Conservation (phyloP, 2,329 filamentous ascomycete genomes). For the Venturia nashicola region DNA sequence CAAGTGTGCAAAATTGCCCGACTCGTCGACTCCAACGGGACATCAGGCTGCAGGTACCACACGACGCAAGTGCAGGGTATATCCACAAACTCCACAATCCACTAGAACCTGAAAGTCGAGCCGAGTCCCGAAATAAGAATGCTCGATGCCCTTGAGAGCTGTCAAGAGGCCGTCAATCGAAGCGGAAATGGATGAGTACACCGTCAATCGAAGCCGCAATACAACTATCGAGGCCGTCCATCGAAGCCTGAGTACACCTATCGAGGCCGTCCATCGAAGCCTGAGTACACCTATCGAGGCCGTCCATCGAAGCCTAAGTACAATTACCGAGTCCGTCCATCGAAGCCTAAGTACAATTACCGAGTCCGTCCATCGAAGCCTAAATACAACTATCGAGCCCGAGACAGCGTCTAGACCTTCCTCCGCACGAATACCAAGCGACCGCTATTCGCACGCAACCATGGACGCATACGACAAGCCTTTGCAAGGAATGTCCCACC, state of each 20-base stretch:
- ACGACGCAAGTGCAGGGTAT: neutral
- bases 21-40: neutral
- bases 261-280: no score
- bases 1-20: neutral
- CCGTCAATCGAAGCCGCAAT: neutral
- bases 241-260: no score
- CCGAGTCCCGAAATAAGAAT: neutral
- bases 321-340: no score
- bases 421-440: neutral
- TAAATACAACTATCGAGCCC: neutral
- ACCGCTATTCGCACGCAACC: neutral
- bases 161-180: neutral
- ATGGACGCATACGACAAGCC: neutral
- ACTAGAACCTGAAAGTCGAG: neutral
- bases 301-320: no score
- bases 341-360: no score
- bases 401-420: neutral
- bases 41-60: neutral
- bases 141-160: neutral
- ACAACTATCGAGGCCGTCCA: neutral
- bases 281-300: no score
- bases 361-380: neutral
- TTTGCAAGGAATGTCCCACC: neutral
- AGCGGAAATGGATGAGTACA: no score
- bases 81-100: neutral